These are phyloP conservation scores for Malassezia equina DNA, from an alignment of 1,284 basidiomycete species.

Conservation along the genomic window DNA sequence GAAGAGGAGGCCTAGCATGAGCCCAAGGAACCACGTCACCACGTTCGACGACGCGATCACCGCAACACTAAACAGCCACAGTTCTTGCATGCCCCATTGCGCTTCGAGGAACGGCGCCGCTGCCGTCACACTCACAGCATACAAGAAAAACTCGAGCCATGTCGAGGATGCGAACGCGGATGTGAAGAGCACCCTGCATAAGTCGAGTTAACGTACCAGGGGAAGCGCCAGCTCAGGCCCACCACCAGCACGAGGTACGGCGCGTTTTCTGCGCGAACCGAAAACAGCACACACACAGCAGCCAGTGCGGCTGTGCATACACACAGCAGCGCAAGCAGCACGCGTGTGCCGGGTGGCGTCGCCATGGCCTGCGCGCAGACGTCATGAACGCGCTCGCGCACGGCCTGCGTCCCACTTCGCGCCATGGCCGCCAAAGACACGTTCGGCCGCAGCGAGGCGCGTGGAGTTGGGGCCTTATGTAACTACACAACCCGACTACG, in stretches of 20 bases:
- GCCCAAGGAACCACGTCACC: conserved; percentile 35
- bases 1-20: conserved; percentile 31
- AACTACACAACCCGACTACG: not conserved
- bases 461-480: too few relatives aligned
- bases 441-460: not conserved
- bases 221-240: conserved; percentile 70
- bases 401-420: not conserved
- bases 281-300: not conserved
- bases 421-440: not conserved
- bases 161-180: conserved; percentile 76
- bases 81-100: conserved; percentile 80
- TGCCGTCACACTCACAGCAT: conserved; percentile 67
- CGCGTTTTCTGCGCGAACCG: conserved; percentile 50
- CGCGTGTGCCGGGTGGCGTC: conserved; percentile 13
- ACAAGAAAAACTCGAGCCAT: conserved; percentile 69
- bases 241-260: conserved; percentile 79
- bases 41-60: conserved; percentile 49
- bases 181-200: conserved; percentile 68
- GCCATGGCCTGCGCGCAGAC: not conserved
- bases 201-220: conserved; percentile 51
- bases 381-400: not conserved
- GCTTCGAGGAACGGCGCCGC: conserved; percentile 81
- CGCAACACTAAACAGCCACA: conserved; percentile 70
- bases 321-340: conserved; percentile 35
- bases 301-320: conserved; percentile 7